These are phyloP conservation scores for Crataegus laevigata DNA, from an alignment of 306 rosid genomes.

Conservation along the genomic window DNA sequence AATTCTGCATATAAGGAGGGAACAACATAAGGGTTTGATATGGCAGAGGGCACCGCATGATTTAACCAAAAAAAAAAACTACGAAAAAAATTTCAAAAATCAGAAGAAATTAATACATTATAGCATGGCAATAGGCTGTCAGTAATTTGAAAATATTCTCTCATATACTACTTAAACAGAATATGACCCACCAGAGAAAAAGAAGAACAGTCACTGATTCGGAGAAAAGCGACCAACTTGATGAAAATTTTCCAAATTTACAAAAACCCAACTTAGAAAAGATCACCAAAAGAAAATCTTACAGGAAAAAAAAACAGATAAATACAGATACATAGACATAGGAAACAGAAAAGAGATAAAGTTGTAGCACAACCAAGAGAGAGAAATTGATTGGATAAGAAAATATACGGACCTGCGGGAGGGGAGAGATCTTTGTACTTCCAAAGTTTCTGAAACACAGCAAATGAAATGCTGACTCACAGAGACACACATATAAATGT, in stretches of 20 bases:
- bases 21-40: too few species aligned
- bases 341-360: background rate
- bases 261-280: background rate
- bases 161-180: background rate
- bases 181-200: background rate
- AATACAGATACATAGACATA: background rate
- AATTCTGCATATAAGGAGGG: background rate
- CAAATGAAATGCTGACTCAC: conserved; percentile 3
- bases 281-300: background rate
- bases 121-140: background rate
- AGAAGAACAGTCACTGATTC: background rate
- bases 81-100: background rate
- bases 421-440: background rate
- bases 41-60: too few species aligned
- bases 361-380: background rate
- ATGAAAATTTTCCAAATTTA: background rate
- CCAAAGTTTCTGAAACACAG: background rate
- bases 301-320: background rate
- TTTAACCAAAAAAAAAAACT: too few species aligned
- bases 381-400: background rate
- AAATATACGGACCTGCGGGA: background rate
- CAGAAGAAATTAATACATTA: background rate
- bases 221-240: background rate
- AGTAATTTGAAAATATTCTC: background rate
- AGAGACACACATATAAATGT: background rate